Evolutionary conservation across 768 basidiomycete species (phyloP).

Genomic region (Xerocomus potaroensis): DNA sequence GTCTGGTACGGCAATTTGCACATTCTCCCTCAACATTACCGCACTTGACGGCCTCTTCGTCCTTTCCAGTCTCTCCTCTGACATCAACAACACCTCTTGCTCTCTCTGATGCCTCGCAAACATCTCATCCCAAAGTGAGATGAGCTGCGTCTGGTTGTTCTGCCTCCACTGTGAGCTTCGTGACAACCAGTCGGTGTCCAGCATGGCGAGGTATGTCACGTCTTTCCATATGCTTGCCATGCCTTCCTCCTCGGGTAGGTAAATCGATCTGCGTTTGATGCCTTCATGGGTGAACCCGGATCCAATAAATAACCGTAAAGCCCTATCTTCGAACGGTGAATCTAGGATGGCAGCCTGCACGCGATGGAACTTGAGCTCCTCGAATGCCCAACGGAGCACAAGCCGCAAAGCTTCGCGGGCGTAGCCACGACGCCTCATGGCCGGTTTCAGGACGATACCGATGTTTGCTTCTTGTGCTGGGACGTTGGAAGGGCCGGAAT

Average conservation of each 20-base stretch:
- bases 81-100: constrained; percentile 48
- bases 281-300: constrained; percentile 61
- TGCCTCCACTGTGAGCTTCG: constrained; percentile 25
- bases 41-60: constrained; percentile 35
- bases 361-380: constrained; percentile 33
- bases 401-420: constrained; percentile 44
- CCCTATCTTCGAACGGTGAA: constrained; percentile 38
- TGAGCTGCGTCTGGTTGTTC: constrained; percentile 13
- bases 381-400: constrained; percentile 44
- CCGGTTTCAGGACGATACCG: constrained; percentile 45
- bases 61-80: constrained; percentile 40
- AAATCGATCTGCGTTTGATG: constrained; percentile 51
- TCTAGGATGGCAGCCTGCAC: constrained; percentile 42
- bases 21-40: constrained; percentile 37
- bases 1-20: constrained; percentile 4
- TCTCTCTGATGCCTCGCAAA: constrained; percentile 54
- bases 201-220: constrained; percentile 53
- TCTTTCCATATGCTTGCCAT: constrained; percentile 50
- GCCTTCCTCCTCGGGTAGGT: constrained; percentile 35
- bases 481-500: constrained; percentile 14
- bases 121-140: constrained; percentile 59
- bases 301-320: constrained; percentile 45
- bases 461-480: constrained; percentile 46
- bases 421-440: constrained; percentile 38
- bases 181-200: constrained; percentile 59